phyloP scores from a whole-genome alignment of 768 basidiomycete genomes.

The Myochromella boudieri region DNA sequence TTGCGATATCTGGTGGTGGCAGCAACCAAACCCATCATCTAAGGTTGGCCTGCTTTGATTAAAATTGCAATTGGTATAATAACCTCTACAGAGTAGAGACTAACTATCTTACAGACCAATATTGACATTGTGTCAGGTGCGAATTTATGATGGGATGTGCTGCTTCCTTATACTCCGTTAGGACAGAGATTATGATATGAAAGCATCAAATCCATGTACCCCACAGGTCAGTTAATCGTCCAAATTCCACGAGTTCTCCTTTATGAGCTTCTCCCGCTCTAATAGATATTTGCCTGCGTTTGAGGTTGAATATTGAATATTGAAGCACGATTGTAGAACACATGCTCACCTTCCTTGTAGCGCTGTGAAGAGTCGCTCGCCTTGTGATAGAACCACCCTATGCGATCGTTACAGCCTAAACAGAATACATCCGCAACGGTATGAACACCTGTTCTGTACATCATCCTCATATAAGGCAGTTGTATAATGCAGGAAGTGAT shows the following conservation, averaged over 20 bases:
- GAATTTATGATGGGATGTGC: too few species aligned
- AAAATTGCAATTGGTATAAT: too few species aligned
- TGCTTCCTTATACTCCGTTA: too few species aligned
- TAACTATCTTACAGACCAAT: too few species aligned
- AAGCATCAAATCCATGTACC: too few species aligned
- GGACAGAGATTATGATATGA: too few species aligned
- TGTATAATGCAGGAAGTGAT: neutral
- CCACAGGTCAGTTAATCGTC: constrained; percentile 43
- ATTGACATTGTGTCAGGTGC: too few species aligned
- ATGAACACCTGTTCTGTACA: constrained; percentile 70
- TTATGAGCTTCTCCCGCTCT: constrained; percentile 76
- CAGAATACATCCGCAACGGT: constrained; percentile 83
- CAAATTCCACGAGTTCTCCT: constrained; percentile 79
- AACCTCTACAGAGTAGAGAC: too few species aligned
- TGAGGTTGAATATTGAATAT: neutral
- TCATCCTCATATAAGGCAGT: constrained; percentile 3
- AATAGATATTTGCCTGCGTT: constrained; percentile 73
- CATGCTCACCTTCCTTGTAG: constrained; percentile 74
- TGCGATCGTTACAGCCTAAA: constrained; percentile 71
- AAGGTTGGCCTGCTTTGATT: too few species aligned
- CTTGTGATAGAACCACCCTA: constrained; percentile 85
- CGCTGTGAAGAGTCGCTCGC: constrained; percentile 76
- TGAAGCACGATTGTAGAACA: neutral
- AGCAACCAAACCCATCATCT: too few species aligned
- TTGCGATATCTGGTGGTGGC: too few species aligned